These are phyloP conservation scores for Cladophialophora bantiana DNA, from an alignment of 2,329 filamentous ascomycete species.

Conservation along the genomic window DNA sequence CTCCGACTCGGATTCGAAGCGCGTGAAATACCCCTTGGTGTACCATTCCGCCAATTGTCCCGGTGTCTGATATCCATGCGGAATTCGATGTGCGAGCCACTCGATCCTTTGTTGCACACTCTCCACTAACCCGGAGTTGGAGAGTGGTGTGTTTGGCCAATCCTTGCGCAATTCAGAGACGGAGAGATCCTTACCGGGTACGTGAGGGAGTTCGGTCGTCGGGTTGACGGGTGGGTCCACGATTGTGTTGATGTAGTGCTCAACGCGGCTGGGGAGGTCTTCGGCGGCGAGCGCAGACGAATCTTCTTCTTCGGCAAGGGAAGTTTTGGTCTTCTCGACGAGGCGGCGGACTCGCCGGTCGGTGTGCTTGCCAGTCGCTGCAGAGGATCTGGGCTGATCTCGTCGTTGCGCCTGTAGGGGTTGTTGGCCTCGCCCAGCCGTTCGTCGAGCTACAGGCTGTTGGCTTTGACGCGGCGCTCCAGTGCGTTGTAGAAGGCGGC, in stretches of 20 bases:
- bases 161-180: constrained; percentile 36
- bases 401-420: not conserved
- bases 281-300: constrained; percentile 11
- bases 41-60: constrained; percentile 39
- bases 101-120: constrained; percentile 40
- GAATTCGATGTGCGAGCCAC: constrained; percentile 40
- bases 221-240: constrained; percentile 38
- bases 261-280: constrained; percentile 19
- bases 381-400: not conserved
- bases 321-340: constrained; percentile 15
- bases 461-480: constrained; percentile 22
- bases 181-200: constrained; percentile 32
- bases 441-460: not conserved
- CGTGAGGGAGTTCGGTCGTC: constrained; percentile 35
- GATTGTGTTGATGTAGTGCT: constrained; percentile 31
- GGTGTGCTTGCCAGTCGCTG: constrained; percentile 8
- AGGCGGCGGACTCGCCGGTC: constrained; percentile 26
- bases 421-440: constrained; percentile 6
- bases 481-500: constrained; percentile 22
- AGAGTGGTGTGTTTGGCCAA: constrained; percentile 41
- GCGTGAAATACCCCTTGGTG: constrained; percentile 36
- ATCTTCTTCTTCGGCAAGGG: constrained; percentile 28
- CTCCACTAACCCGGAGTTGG: constrained; percentile 34
- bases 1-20: constrained; percentile 39
- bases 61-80: constrained; percentile 40